Evolutionary conservation across 441 rosid species (phyloP), one percentile per base, ranked within the genome.

Genomic region (Breynia disticha): DNA sequence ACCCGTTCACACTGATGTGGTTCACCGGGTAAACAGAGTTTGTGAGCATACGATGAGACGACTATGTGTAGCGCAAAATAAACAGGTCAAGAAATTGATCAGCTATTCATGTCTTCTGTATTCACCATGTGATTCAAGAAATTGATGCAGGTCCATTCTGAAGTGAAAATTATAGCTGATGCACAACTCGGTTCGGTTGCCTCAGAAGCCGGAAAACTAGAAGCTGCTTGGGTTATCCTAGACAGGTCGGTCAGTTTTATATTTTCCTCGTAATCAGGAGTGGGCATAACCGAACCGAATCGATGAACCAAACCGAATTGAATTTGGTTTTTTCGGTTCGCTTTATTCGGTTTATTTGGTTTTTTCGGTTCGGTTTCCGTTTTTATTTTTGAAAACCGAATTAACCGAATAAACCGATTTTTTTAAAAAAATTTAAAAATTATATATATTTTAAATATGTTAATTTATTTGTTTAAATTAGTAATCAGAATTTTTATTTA

Each of bases 141-240:
- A 14, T 28, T 15, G 1, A n/a, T 7, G 19, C 22, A 76, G 77
- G 65, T 73, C n/a, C 72, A 57, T 19, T 48, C 50, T 11, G 58
- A 61, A 50, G 76, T 73, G 17, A 66, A 56, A 28, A 62, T 76
- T 52, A 21, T 66, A 42, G 55, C 61, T 22, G 57, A 68, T 55
- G 69, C 70, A 45, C 48, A 55, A 48, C 35, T 48, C 1, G 72
- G 74, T 37, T 66, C 76, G 3, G 70, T 67, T 18, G 78, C 76
- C 16, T 16, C 50, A 20, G 62, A 54, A 44, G 73, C 78, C 43
- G 41, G 39, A 51, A 60, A 60, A 46, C 55, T 72, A 17, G 61
- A 69, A 58, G 75, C 77, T 1, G 59, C 68, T 28, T 70, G 78
- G 76, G 73, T 72, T 2, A 57, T 76, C 54, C 53, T 76, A 28